Base-by-base conservation (phyloP, 176 grass and related monocot genomes). In the Cocos nucifera region DNA sequence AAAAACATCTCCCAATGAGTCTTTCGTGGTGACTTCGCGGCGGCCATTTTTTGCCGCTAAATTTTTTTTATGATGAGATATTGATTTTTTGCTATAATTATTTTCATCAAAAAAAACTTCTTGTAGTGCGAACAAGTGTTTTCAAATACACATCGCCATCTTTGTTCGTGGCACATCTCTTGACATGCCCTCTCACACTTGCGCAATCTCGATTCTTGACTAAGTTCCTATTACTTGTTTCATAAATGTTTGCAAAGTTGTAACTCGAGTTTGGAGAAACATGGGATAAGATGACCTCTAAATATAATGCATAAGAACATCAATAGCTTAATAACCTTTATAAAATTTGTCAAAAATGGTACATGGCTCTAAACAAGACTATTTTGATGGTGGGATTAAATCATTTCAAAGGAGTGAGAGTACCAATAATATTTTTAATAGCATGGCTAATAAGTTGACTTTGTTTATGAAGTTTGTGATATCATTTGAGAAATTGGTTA, bases 281-380 rank as follows among this genome's bases (percentile, higher is more conserved):
- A 59, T 92, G 88, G 88, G 59, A 73, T 5, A 78, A 66, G 28
- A 84, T 92, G 83, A 75, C 87, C 30, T 17, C 7, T 29, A 76
- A 80, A 20, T 92, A 83, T 59, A 92, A 87, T 69, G 23, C 87
- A 59, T 73, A 87, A 68, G 80, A 92, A 67, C 82, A 92, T 62
- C 83, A 84, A 59, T 87, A 83, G 83, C 83, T 92, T 64, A 78
- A 81, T 39, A 92, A 83, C 51, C 61, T 92, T 67, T 87, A 92
- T 61, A 87, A 87, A 6, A 60, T 87, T 76, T 75, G 72, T 49
- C 57, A 61, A 67, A 87, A 84, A 57, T 92, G 80, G 88, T 92
- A 70, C 19, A 79, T 68, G 30, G 77, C 83, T 80, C 66, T 87
- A 51, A 83, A 81, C 83, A 92, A 78, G 53, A 62, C 73, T 79